Evolutionary conservation across 768 basidiomycete species (phyloP).

Genomic region (Trametes gibbosa): DNA sequence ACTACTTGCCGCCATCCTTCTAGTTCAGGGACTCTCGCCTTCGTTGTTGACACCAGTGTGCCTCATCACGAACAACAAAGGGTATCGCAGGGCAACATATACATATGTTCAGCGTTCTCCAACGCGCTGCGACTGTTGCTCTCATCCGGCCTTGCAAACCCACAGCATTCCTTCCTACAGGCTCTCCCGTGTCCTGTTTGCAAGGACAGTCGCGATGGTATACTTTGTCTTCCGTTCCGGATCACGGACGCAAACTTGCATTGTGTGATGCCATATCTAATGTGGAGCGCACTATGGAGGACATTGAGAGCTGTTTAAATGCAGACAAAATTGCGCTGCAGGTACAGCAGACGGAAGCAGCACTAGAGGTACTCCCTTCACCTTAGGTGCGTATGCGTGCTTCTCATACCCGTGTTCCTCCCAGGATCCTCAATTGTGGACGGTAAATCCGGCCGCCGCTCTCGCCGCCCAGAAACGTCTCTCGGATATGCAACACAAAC

Average conservation of each 20-base stretch:
- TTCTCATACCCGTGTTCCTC: no score
- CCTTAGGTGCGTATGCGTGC: neutral
- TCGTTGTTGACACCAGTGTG: no score
- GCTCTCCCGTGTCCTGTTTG: no score
- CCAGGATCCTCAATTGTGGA: slow-evolving; percentile 6
- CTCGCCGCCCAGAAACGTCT: slow-evolving; percentile 11
- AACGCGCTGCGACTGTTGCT: neutral
- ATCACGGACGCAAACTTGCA: neutral
- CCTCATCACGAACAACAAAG: no score
- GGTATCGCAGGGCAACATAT: no score
- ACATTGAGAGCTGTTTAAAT: neutral
- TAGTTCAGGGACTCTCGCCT: no score
- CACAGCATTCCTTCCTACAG: neutral
- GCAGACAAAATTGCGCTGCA: neutral
- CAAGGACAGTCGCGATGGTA: no score
- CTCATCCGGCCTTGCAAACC: no score
- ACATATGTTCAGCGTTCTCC: neutral
- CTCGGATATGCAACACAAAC: slow-evolving; percentile 11
- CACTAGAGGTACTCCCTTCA: neutral
- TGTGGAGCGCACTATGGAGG: neutral
- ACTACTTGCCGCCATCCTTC: no score
- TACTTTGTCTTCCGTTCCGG: neutral
- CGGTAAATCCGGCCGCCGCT: slow-evolving; percentile 7
- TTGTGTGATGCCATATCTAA: neutral
- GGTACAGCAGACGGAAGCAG: neutral